Percentiles rank a stretch among this genome's conserved stretches.
These are phyloP conservation scores for Acanthamoeba healyi DNA, from an alignment of 208 protist species.

Conservation along the genomic window DNA sequence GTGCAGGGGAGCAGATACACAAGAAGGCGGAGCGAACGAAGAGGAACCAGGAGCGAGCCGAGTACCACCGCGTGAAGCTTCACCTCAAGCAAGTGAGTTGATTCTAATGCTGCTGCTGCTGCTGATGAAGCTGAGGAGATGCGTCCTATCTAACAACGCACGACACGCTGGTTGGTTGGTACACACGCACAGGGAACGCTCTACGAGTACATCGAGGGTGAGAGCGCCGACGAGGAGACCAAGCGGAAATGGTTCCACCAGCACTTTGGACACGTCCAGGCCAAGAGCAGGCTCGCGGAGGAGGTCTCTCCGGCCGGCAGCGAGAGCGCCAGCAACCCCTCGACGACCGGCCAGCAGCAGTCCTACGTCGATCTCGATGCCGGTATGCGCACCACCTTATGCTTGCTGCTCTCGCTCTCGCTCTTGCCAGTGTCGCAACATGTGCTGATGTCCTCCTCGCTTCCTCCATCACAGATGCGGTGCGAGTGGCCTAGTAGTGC, in stretches of 20 bases:
- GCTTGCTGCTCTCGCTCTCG: no score
- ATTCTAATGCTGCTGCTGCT: background rate
- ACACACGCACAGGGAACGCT: background rate
- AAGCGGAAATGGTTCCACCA: constrained; percentile 62
- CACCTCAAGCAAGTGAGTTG: constrained; percentile 57
- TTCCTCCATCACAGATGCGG: background rate
- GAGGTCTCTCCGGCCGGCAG: background rate
- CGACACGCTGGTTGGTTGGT: background rate
- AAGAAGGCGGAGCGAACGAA: constrained; percentile 24
- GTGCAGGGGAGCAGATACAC: constrained; percentile 45
- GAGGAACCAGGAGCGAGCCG: constrained; percentile 25
- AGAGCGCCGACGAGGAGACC: constrained; percentile 23
- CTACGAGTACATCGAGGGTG: constrained; percentile 53
- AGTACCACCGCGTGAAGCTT: constrained; percentile 46
- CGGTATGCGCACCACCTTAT: constrained; percentile 1
- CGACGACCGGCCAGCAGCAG: background rate
- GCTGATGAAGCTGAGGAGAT: background rate
- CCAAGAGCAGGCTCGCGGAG: constrained; percentile 31
- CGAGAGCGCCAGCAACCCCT: background rate
- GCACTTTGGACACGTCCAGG: constrained; percentile 6
- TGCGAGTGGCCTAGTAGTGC: background rate
- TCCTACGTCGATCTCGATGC: constrained; percentile 41
- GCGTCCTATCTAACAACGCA: no score
- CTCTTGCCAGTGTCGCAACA: background rate
- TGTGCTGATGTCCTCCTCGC: background rate